phyloP scores from a whole-genome alignment of 257 asterid genomes.

The Jacaranda copaia region DNA sequence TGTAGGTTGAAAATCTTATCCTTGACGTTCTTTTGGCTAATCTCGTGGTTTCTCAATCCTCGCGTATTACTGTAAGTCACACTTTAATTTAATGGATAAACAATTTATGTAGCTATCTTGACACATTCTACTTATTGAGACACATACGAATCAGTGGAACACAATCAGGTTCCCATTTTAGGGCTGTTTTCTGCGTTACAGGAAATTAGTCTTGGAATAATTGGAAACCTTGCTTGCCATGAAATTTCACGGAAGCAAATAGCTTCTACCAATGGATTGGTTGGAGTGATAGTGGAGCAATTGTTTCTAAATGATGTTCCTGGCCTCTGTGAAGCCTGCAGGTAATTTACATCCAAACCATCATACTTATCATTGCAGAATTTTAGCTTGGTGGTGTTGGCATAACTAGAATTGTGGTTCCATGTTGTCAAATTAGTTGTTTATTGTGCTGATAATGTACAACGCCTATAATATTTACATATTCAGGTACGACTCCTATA shows the following conservation, averaged over 20 bases:
- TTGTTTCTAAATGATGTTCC: slow-evolving; percentile 78
- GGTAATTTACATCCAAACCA: slow-evolving; percentile 50
- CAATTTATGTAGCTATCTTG: slow-evolving; percentile 19
- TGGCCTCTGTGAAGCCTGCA: slow-evolving; percentile 87
- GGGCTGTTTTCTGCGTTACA: slow-evolving; percentile 44
- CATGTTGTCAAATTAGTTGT: not conserved
- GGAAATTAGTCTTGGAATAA: slow-evolving; percentile 95
- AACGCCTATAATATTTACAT: not conserved
- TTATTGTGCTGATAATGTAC: slow-evolving; percentile 8
- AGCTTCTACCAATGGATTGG: slow-evolving; percentile 67
- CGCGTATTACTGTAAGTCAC: slow-evolving; percentile 71
- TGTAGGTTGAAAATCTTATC: slow-evolving; percentile 82
- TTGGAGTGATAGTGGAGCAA: slow-evolving; percentile 67
- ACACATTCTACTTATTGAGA: slow-evolving; percentile 9
- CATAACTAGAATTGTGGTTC: slow-evolving; percentile 5
- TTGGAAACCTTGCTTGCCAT: slow-evolving; percentile 96
- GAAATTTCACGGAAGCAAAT: slow-evolving; percentile 62
- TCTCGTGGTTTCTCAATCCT: slow-evolving; percentile 67
- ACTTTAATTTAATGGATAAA: slow-evolving; percentile 15
- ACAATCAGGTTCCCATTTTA: slow-evolving; percentile 6
- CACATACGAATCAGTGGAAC: slow-evolving; percentile 13
- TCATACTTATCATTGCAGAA: not conserved
- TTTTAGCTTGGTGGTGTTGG: slow-evolving; percentile 14
- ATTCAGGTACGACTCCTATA: too few species aligned
- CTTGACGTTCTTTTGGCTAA: slow-evolving; percentile 91